Conservation (phyloP, 768 basidiomycete species). For the Lactarius sanguifluus region DNA sequence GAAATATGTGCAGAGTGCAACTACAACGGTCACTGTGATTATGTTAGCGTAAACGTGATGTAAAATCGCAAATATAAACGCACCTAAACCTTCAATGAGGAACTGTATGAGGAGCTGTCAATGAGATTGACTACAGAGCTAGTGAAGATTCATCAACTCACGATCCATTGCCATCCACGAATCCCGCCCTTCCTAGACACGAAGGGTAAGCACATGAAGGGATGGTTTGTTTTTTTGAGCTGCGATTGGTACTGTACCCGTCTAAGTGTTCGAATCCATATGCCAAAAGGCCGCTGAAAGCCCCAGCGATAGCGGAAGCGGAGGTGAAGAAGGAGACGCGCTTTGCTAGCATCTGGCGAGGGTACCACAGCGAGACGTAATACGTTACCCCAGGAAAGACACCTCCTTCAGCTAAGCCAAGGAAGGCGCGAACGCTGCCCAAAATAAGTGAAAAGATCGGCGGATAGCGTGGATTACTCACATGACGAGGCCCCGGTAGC, state of each 20-base stretch:
- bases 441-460: neutral
- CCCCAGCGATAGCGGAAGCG: conserved; percentile 55
- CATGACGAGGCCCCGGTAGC: conserved; percentile 36
- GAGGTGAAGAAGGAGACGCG: conserved; percentile 65
- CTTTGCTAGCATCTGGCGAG: conserved; percentile 53
- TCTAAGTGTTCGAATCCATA: conserved; percentile 49
- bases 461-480: conserved; percentile 30
- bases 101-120: conserved; percentile 36
- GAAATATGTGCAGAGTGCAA: conserved; percentile 44
- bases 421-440: conserved; percentile 42
- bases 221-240: neutral
- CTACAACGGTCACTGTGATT: conserved; percentile 34
- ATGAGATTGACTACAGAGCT: neutral
- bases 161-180: conserved; percentile 51
- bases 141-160: conserved; percentile 32
- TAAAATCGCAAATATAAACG: neutral
- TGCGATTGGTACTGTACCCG: conserved; percentile 34
- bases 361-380: conserved; percentile 59
- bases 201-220: conserved; percentile 12
- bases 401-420: conserved; percentile 51
- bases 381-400: conserved; percentile 43
- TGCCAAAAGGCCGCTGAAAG: conserved; percentile 50
- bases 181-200: conserved; percentile 32
- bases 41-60: neutral
- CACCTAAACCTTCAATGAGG: conserved; percentile 46